Conservation (phyloP, 2,329 filamentous ascomycete species). For the Stemphylium beticola region DNA sequence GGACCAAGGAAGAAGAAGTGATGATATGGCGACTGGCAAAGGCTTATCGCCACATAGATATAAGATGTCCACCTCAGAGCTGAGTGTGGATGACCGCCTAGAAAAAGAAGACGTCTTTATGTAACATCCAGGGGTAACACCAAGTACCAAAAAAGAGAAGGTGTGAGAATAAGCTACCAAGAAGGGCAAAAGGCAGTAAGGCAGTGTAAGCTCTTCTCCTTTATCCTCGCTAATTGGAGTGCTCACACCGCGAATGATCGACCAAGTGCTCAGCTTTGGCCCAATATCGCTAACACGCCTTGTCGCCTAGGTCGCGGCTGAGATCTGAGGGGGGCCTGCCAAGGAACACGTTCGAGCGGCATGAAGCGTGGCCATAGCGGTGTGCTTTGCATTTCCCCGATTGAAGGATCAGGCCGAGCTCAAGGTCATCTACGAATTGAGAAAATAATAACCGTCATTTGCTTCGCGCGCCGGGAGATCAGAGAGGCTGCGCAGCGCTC, state of each 20-base stretch:
- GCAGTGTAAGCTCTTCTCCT: constrained; percentile 1
- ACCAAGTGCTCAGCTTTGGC: constrained; percentile 7
- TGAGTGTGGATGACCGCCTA: constrained; percentile 1
- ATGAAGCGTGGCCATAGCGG: constrained; percentile 3
- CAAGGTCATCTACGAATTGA: neutral
- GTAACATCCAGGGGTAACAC: constrained; percentile 10
- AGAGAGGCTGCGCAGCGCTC: neutral
- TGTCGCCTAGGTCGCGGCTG: constrained; percentile 17
- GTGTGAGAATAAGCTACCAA: neutral
- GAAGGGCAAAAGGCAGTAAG: neutral
- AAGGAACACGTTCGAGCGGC: constrained; percentile 16
- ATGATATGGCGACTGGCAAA: neutral
- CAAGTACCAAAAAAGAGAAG: constrained; percentile 3
- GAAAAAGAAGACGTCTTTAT: constrained; percentile 3
- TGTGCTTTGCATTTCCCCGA: neutral
- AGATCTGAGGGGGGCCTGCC: constrained; percentile 8
- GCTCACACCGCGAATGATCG: constrained; percentile 12
- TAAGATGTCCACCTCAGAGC: constrained; percentile 8
- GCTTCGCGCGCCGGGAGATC: neutral
- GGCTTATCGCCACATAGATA: neutral
- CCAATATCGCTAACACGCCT: constrained; percentile 10
- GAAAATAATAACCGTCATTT: neutral
- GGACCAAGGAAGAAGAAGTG: neutral
- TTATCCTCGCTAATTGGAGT: neutral
- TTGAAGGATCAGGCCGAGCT: neutral